Conservation (phyloP, 176 grass and related monocot species). For the Echinochloa phyllopogon region DNA sequence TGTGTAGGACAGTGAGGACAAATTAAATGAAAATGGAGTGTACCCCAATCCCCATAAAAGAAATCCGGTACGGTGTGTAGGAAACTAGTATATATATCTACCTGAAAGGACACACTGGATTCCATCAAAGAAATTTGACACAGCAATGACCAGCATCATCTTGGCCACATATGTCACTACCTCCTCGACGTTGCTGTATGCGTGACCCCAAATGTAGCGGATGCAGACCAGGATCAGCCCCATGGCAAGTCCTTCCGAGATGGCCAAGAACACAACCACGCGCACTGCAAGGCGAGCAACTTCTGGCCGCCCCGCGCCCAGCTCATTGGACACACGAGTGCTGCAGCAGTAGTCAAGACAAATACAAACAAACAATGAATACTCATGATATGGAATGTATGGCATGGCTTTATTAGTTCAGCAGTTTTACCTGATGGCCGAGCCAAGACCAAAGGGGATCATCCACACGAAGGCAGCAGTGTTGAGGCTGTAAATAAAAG, state of each 20-base stretch:
- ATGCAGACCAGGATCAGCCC: conserved; percentile 52
- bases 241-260: conserved; percentile 44
- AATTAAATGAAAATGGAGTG: neutral
- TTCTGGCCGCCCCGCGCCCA: neutral
- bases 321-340: conserved; percentile 35
- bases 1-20: no score
- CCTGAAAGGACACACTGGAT: conserved; percentile 55
- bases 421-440: conserved; percentile 29
- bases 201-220: conserved; percentile 69
- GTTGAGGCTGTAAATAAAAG: conserved; percentile 32
- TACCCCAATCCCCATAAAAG: no score
- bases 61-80: no score
- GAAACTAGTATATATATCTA: neutral
- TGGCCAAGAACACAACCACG: conserved; percentile 52
- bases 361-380: neutral
- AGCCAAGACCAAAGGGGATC: conserved; percentile 51
- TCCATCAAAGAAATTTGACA: conserved; percentile 49
- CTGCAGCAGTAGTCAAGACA: neutral
- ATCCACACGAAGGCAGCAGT: conserved; percentile 39
- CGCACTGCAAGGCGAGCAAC: conserved; percentile 57
- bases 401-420: neutral
- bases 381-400: no score
- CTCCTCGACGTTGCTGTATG: conserved; percentile 76
- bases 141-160: conserved; percentile 69
- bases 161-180: conserved; percentile 57